A percentile compares a stretch with the other conserved stretches of the same genome.
These are phyloP conservation scores for Clitoria ternatea DNA, from an alignment of 306 rosid genomes.

Conservation along the genomic window DNA sequence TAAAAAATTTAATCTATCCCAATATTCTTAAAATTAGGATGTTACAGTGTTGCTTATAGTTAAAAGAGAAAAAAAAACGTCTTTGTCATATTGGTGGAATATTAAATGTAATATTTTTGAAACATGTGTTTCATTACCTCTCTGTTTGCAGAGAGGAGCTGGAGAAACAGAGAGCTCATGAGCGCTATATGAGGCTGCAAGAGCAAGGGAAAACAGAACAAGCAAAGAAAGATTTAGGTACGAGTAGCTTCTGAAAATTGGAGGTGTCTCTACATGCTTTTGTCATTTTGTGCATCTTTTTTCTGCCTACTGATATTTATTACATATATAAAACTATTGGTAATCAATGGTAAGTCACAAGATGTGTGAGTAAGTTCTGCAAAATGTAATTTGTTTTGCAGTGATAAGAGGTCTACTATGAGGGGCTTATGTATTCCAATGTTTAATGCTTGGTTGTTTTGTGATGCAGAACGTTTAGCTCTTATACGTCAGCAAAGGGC, in stretches of 20 bases:
- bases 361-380: background rate
- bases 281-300: background rate
- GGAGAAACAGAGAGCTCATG: conserved; percentile 88
- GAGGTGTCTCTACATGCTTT: background rate
- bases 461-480: conserved; percentile 68
- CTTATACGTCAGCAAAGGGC: conserved; percentile 81
- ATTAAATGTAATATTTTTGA: background rate
- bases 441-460: conserved; percentile 8
- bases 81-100: background rate
- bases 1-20: too few relatives aligned
- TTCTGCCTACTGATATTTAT: background rate
- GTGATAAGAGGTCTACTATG: background rate
- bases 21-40: too few relatives aligned
- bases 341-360: background rate
- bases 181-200: conserved; percentile 80
- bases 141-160: conserved; percentile 66
- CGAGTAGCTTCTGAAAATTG: background rate
- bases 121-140: background rate
- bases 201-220: conserved; percentile 96
- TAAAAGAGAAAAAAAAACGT: background rate
- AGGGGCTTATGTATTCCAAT: background rate
- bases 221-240: conserved; percentile 92
- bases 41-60: background rate
- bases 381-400: background rate
- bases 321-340: background rate